A percentile compares a stretch with the other conserved stretches of the same genome.
phyloP scores from a whole-genome alignment of 129 eudicot species.

The Flaveria trinervia region DNA sequence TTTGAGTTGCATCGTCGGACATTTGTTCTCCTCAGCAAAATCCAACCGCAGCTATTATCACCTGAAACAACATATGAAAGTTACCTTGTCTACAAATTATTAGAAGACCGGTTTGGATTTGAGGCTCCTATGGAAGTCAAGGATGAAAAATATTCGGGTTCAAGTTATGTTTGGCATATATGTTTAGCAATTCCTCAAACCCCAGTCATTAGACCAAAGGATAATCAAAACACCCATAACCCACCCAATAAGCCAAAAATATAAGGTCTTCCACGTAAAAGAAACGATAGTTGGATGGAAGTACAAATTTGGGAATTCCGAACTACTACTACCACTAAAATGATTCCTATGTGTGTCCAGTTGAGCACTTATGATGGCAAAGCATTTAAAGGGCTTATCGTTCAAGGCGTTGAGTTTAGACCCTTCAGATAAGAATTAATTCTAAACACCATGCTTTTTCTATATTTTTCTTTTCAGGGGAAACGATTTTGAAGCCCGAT shows the following conservation, averaged over 20 bases:
- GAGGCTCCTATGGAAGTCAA: background rate
- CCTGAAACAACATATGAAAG: slow-evolving; percentile 7
- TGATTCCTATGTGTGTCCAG: background rate
- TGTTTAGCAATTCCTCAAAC: background rate
- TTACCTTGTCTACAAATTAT: slow-evolving; percentile 23
- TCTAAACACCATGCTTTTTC: too few species aligned
- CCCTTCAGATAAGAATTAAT: background rate
- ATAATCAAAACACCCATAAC: background rate
- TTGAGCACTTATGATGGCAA: background rate
- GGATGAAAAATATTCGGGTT: background rate
- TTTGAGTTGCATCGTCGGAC: background rate
- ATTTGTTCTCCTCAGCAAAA: background rate
- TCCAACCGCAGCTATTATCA: background rate
- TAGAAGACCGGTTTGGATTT: background rate
- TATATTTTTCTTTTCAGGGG: too few species aligned
- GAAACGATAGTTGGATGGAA: slow-evolving; percentile 13
- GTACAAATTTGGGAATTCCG: background rate
- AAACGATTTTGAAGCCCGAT: too few species aligned
- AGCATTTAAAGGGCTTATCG: background rate
- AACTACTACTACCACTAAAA: background rate
- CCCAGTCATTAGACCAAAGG: background rate
- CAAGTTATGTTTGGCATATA: background rate
- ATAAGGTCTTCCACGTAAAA: background rate
- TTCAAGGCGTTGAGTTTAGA: background rate
- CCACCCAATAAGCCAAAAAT: background rate